Percentiles rank a stretch among this genome's conserved stretches.
phyloP scores from a whole-genome alignment of 352 stramenopile genomes.

The Phytophthora megakarya region DNA sequence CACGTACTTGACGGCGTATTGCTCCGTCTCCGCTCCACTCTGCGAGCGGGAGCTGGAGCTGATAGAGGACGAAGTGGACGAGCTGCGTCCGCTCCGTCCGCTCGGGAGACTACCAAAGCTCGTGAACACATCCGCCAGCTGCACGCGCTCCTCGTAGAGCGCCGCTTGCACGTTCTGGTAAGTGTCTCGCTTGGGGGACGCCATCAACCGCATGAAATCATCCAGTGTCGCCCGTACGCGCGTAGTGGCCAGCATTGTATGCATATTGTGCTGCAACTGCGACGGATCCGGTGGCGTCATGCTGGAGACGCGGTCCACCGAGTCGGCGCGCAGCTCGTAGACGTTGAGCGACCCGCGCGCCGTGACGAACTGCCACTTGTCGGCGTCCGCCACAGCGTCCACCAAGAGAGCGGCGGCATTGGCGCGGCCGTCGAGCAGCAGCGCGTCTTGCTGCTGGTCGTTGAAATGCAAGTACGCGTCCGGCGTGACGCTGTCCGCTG shows the following conservation, averaged over 20 bases:
- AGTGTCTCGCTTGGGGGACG: constrained; percentile 45
- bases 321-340: constrained; percentile 59
- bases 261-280: constrained; percentile 39
- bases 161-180: constrained; percentile 64
- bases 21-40: constrained; percentile 33
- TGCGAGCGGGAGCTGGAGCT: constrained; percentile 29
- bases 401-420: constrained; percentile 64
- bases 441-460: constrained; percentile 50
- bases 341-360: constrained; percentile 45
- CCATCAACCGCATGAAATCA: constrained; percentile 70
- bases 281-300: constrained; percentile 42
- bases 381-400: constrained; percentile 58
- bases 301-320: constrained; percentile 50
- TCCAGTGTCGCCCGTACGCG: constrained; percentile 63
- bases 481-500: constrained; percentile 17
- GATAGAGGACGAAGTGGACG: constrained; percentile 37
- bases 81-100: constrained; percentile 9
- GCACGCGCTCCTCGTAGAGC: constrained; percentile 61
- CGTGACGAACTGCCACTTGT: constrained; percentile 72
- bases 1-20: constrained; percentile 67
- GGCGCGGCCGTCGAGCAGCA: constrained; percentile 52
- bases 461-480: constrained; percentile 63
- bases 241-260: constrained; percentile 63
- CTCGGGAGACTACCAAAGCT: constrained; percentile 44
- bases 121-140: constrained; percentile 68